These are phyloP conservation scores for Tetrapyrgos nigripes DNA, from an alignment of 1,284 basidiomycete genomes.

Conservation along the genomic window DNA sequence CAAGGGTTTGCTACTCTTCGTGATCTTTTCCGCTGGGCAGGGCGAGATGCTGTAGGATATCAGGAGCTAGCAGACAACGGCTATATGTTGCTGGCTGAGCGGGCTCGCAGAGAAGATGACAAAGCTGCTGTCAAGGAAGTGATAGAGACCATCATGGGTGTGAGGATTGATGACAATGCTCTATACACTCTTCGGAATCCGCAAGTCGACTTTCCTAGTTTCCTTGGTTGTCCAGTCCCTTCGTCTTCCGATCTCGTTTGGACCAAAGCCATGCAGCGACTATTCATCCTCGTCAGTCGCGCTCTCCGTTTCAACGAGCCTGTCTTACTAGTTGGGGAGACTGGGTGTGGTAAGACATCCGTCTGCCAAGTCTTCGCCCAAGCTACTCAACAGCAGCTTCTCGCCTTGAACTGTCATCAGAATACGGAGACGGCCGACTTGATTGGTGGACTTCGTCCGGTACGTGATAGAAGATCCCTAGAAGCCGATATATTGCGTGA, in stretches of 20 bases:
- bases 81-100: constrained; percentile 97
- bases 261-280: constrained; percentile 92
- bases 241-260: constrained; percentile 72
- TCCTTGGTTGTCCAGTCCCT: constrained; percentile 65
- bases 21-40: constrained; percentile 98
- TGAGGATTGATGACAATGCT: constrained; percentile 75
- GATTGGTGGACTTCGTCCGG: constrained; percentile 92
- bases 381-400: constrained; percentile 67
- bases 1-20: constrained; percentile 96
- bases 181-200: constrained; percentile 73
- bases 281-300: constrained; percentile 85
- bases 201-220: constrained; percentile 47
- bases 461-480: constrained; percentile 76
- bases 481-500: constrained; percentile 56
- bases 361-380: constrained; percentile 92
- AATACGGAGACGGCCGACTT: constrained; percentile 99
- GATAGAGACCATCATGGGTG: constrained; percentile 91
- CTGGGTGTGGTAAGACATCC: constrained; percentile 97
- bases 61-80: constrained; percentile 96
- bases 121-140: constrained; percentile 91
- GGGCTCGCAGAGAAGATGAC: constrained; percentile 87
- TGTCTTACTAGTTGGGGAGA: constrained; percentile 97
- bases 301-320: constrained; percentile 94
- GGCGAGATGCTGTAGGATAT: constrained; percentile 86
- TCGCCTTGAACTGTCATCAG: constrained; percentile 94